These are phyloP conservation scores for Rhizophlyctis rosea DNA, from an alignment of 192 early-diverging fungal genomes.

Conservation along the genomic window DNA sequence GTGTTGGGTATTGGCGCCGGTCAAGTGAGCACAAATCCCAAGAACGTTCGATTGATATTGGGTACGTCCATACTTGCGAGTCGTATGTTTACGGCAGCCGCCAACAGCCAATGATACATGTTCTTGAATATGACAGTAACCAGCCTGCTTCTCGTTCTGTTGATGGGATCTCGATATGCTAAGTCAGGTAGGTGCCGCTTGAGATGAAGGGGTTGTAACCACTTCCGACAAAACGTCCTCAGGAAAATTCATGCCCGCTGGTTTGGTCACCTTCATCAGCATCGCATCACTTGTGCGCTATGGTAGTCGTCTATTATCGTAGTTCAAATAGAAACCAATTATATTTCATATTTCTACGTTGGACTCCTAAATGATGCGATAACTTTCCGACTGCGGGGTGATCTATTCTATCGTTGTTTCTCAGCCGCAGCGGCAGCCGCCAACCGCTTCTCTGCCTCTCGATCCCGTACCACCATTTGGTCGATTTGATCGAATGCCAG, in stretches of 20 bases:
- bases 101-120: neutral
- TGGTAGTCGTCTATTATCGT: no score
- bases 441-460: slow-evolving; percentile 32
- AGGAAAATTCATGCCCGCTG: slow-evolving; percentile 26
- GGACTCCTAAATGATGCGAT: no score
- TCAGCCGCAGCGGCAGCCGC: no score
- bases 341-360: no score
- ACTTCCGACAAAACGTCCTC: neutral
- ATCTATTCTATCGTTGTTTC: no score
- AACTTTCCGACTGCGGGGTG: no score
- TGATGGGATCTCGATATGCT: slow-evolving; percentile 19
- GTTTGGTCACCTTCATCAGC: slow-evolving; percentile 15
- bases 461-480: slow-evolving; percentile 38
- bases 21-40: slow-evolving; percentile 18
- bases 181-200: slow-evolving; percentile 4
- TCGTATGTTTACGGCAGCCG: neutral
- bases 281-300: no score
- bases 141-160: slow-evolving; percentile 9
- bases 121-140: slow-evolving; percentile 1
- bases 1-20: slow-evolving; percentile 19
- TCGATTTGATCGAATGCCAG: slow-evolving; percentile 36
- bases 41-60: slow-evolving; percentile 2
- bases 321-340: no score
- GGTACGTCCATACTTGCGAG: slow-evolving; percentile 5
- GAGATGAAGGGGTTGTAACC: neutral